Conservation (phyloP, 495 filamentous ascomycete species). For the Pyronema domesticum region DNA sequence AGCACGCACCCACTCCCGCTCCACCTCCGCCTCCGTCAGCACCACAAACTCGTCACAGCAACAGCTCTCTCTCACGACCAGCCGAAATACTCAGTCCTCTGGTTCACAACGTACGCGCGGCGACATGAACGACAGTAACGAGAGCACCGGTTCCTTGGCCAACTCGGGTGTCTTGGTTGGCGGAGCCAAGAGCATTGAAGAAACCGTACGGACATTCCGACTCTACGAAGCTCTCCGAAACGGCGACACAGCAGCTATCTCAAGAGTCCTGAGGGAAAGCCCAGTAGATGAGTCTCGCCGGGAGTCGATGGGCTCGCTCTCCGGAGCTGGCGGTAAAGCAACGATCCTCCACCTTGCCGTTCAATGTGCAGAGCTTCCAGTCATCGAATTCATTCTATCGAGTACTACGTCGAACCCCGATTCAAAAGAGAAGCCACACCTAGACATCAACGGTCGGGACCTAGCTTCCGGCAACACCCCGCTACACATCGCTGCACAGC, state of each 20-base stretch:
- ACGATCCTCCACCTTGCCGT: constrained; percentile 83
- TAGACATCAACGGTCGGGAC: constrained; percentile 80
- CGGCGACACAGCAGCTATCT: constrained; percentile 79
- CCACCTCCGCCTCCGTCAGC: constrained; percentile 10
- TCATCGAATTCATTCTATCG: constrained; percentile 87
- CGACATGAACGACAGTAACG: constrained; percentile 1
- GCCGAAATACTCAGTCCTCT: neutral
- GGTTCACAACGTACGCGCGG: constrained; percentile 1
- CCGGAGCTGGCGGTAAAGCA: constrained; percentile 46
- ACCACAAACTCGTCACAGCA: constrained; percentile 14
- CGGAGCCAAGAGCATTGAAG: constrained; percentile 43
- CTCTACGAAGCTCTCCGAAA: constrained; percentile 81
- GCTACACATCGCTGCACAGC: constrained; percentile 68
- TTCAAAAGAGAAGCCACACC: constrained; percentile 24
- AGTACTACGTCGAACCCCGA: constrained; percentile 37
- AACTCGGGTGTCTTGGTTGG: constrained; percentile 18
- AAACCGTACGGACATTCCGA: constrained; percentile 83
- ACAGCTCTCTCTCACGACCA: constrained; percentile 10
- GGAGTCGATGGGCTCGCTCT: constrained; percentile 34
- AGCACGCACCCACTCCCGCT: constrained; percentile 10
- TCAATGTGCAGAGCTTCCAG: constrained; percentile 89
- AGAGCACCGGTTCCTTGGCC: constrained; percentile 11
- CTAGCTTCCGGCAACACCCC: constrained; percentile 75
- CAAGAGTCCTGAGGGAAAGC: constrained; percentile 62
- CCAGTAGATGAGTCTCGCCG: constrained; percentile 32